These are phyloP conservation scores for Evernia prunastri DNA, from an alignment of 495 filamentous ascomycete genomes.

Conservation along the genomic window DNA sequence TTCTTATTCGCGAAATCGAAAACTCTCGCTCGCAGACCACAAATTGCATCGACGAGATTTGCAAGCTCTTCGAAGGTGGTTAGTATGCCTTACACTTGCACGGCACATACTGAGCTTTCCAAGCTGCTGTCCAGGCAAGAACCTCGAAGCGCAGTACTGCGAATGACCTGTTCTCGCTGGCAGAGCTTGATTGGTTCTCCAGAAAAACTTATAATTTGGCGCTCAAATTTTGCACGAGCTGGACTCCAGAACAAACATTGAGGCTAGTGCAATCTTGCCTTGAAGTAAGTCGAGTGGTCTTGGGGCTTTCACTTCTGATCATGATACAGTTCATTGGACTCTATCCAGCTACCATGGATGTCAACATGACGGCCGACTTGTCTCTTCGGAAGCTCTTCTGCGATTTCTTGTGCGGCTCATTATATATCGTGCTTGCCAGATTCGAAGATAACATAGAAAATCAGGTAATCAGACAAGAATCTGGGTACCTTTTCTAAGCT, in stretches of 20 bases:
- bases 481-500: conserved; percentile 15
- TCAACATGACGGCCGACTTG: conserved; percentile 41
- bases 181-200: conserved; percentile 76
- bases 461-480: conserved; percentile 32
- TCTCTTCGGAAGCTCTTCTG: conserved; percentile 57
- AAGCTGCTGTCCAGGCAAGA: conserved; percentile 43
- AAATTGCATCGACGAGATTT: conserved; percentile 44
- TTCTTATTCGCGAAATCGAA: conserved; percentile 50
- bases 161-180: conserved; percentile 42
- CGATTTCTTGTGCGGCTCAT: conserved; percentile 59
- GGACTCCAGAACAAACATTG: conserved; percentile 46
- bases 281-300: conserved; percentile 29
- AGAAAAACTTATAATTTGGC: conserved; percentile 71
- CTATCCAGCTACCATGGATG: conserved; percentile 47
- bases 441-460: conserved; percentile 53
- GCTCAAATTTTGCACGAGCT: conserved; percentile 50
- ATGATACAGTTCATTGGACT: conserved; percentile 47
- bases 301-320: conserved; percentile 9
- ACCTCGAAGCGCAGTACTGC: conserved; percentile 28
- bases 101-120: conserved; percentile 22
- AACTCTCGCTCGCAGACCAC: conserved; percentile 9
- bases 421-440: conserved; percentile 54
- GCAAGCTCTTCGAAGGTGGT: conserved; percentile 59
- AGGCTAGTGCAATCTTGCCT: conserved; percentile 55
- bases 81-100: conserved; percentile 21